Conservation (phyloP, 176 grass and related monocot species). For the Oryza coarctata region DNA sequence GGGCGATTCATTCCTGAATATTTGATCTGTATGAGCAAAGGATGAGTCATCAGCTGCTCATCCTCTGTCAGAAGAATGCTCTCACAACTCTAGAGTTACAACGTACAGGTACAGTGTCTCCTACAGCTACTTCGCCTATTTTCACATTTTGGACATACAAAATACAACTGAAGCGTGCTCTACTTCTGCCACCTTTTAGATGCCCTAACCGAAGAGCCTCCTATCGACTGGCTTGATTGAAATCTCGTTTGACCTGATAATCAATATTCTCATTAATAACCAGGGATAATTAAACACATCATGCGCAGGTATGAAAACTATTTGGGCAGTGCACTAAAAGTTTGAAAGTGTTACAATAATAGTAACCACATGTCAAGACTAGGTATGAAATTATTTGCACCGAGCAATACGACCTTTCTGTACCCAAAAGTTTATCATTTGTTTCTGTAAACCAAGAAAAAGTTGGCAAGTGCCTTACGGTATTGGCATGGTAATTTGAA, state of each 20-base stretch:
- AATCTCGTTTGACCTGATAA: constrained; percentile 42
- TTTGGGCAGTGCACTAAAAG: background rate
- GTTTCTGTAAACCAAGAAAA: background rate
- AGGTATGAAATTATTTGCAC: background rate
- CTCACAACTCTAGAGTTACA: background rate
- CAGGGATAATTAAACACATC: background rate
- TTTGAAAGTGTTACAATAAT: background rate
- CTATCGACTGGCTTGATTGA: constrained; percentile 20
- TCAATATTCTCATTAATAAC: constrained; percentile 20
- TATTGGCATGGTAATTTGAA: background rate
- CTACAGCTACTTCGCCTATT: constrained; percentile 18
- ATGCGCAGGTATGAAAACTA: background rate
- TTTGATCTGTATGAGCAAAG: constrained; percentile 11
- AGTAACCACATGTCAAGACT: background rate
- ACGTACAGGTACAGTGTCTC: background rate
- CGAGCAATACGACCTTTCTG: background rate
- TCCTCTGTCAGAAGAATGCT: background rate
- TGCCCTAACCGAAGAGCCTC: constrained; percentile 39
- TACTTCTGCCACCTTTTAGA: constrained; percentile 57
- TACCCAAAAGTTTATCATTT: background rate
- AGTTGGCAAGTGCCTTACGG: background rate
- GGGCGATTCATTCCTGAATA: background rate
- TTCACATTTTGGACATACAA: constrained; percentile 13
- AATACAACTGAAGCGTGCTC: background rate
- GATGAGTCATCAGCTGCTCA: background rate